Conservation (phyloP, 768 basidiomycete species). For the Calvatia gigantea region DNA sequence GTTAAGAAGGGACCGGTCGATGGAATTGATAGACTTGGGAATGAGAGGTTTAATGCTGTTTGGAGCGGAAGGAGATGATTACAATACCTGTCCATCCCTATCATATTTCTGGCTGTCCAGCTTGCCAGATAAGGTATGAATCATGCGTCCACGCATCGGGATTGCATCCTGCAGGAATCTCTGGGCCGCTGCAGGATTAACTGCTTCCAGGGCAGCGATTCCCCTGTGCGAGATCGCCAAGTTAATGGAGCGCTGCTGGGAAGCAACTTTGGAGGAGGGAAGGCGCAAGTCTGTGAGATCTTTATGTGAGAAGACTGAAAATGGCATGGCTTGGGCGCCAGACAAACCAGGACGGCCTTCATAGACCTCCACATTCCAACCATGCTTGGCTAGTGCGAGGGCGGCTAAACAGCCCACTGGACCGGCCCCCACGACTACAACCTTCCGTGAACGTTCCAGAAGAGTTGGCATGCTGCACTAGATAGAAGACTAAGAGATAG, state of each 20-base stretch:
- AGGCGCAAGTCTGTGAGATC: constrained; percentile 63
- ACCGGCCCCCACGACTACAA: constrained; percentile 81
- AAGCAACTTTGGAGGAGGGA: constrained; percentile 58
- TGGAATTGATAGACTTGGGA: constrained; percentile 86
- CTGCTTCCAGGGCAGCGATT: constrained; percentile 78
- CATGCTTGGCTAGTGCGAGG: constrained; percentile 77
- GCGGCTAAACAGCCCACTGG: constrained; percentile 94
- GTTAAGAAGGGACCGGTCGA: constrained; percentile 86
- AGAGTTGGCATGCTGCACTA: constrained; percentile 13
- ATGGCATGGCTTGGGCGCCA: constrained; percentile 8
- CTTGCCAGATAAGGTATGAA: constrained; percentile 72
- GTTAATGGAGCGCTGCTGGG: constrained; percentile 89
- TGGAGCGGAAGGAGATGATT: constrained; percentile 11
- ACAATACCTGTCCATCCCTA: constrained; percentile 73
- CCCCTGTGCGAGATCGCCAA: constrained; percentile 93
- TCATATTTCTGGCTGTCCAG: constrained; percentile 87
- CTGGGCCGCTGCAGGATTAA: constrained; percentile 68
- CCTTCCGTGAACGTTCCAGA: constrained; percentile 32
- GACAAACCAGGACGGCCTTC: constrained; percentile 73
- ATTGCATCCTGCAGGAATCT: constrained; percentile 77
- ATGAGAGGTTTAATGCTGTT: constrained; percentile 20
- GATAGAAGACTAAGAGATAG: constrained; percentile 10
- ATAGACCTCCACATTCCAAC: constrained; percentile 80
- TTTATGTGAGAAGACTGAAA: constrained; percentile 1
- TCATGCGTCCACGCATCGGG: constrained; percentile 95